A percentile compares a stretch with the other conserved stretches of the same genome.
These are phyloP conservation scores for Neonectria ditissima DNA, from an alignment of 2,329 filamentous ascomycete genomes.

Conservation along the genomic window DNA sequence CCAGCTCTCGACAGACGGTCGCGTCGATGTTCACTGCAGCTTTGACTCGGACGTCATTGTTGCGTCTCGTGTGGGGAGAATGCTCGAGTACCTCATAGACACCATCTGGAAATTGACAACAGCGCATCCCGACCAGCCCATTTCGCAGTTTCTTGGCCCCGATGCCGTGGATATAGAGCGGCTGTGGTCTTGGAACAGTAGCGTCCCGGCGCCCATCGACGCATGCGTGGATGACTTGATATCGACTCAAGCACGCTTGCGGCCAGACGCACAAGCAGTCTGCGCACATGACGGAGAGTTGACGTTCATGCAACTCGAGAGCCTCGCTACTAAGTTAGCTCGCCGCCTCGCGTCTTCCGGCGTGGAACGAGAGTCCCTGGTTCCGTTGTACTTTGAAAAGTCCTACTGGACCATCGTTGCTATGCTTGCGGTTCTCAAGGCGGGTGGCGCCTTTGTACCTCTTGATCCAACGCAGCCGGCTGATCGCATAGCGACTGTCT, in stretches of 20 bases:
- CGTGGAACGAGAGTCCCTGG: not conserved
- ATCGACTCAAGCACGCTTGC: not conserved
- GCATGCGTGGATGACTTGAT: constrained; percentile 40
- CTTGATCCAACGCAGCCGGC: not conserved
- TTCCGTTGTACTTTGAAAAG: constrained; percentile 4
- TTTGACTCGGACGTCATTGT: constrained; percentile 20
- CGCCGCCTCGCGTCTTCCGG: not conserved
- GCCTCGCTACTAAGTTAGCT: not conserved
- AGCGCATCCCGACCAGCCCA: no score
- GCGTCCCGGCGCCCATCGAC: constrained; percentile 22
- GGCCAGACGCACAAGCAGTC: constrained; percentile 48
- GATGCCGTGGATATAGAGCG: not conserved
- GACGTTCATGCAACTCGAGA: not conserved
- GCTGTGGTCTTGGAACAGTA: constrained; percentile 36
- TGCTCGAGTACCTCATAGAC: not conserved
- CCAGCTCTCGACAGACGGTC: not conserved
- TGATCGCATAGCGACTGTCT: not conserved
- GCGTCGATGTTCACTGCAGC: not conserved
- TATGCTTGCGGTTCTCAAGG: not conserved
- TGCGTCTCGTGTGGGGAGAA: no score
- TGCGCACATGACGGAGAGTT: not conserved
- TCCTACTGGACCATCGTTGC: constrained; percentile 6
- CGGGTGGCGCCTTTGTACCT: constrained; percentile 5
- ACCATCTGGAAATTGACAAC: not conserved
- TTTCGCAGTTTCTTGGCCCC: not conserved